Evolutionary conservation across 495 filamentous ascomycete genomes (phyloP).

Genomic region (Penicillium crystallinum): DNA sequence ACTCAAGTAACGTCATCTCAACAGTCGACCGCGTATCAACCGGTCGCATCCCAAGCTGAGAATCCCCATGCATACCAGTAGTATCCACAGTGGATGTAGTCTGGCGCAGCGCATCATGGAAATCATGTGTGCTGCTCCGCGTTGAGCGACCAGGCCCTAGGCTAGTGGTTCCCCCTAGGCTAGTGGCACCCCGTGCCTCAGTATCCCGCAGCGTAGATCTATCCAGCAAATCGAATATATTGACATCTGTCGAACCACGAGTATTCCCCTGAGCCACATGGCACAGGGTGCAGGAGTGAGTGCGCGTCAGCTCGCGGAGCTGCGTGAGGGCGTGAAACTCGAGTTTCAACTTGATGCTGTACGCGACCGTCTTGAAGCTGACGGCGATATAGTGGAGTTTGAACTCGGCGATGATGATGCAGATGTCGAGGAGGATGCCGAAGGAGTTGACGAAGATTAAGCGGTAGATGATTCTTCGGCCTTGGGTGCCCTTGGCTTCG

Average conservation of each 20-base stretch:
- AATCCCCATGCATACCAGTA: neutral
- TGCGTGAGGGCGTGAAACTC: constrained; percentile 49
- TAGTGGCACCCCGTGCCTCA: neutral
- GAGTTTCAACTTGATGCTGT: constrained; percentile 58
- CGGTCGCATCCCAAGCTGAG: neutral
- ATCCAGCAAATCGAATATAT: constrained; percentile 14
- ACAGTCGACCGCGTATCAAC: neutral
- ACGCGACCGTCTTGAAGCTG: constrained; percentile 47
- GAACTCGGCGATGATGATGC: constrained; percentile 48
- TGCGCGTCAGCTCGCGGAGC: constrained; percentile 14
- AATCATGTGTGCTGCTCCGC: constrained; percentile 12
- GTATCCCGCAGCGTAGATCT: neutral
- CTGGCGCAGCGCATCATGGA: constrained; percentile 17
- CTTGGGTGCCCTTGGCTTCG: constrained; percentile 26
- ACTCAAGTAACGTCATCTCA: constrained; percentile 1
- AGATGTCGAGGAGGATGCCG: constrained; percentile 45
- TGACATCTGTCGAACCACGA: constrained; percentile 15
- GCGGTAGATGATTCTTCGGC: constrained; percentile 37
- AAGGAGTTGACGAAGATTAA: constrained; percentile 49
- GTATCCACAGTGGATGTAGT: constrained; percentile 8
- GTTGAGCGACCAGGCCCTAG: neutral
- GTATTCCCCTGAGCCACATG: neutral
- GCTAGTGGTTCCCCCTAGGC: neutral
- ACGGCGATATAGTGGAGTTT: constrained; percentile 40
- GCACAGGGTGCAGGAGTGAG: constrained; percentile 6